Evolutionary conservation across 805 yeast genomes (phyloP).

Genomic region (Ogataea kodamae): DNA sequence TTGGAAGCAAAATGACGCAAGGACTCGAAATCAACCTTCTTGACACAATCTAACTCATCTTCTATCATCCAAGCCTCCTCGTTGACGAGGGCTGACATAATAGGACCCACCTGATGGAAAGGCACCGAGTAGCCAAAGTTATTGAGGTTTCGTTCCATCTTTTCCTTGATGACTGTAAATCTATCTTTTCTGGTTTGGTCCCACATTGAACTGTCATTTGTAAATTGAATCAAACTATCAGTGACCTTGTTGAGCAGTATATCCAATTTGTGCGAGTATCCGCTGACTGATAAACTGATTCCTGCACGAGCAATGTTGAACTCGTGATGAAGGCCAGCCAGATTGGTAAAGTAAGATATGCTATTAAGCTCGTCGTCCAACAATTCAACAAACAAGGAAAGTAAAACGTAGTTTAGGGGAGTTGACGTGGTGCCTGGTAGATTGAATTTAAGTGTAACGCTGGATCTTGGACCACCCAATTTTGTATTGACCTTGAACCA

Average conservation of each 20-base stretch:
- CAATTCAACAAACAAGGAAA: slow-evolving; percentile 64
- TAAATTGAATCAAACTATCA: slow-evolving; percentile 47
- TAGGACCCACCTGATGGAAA: slow-evolving; percentile 67
- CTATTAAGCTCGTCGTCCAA: slow-evolving; percentile 75
- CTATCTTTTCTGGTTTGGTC: slow-evolving; percentile 45
- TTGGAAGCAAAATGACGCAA: slow-evolving; percentile 43
- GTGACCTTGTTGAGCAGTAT: slow-evolving; percentile 60
- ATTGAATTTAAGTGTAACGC: slow-evolving; percentile 59
- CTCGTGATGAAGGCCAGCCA: slow-evolving; percentile 68
- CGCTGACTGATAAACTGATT: slow-evolving; percentile 60
- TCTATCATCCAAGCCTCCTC: slow-evolving; percentile 65
- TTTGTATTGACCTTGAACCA: slow-evolving; percentile 93
- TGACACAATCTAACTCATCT: slow-evolving; percentile 53
- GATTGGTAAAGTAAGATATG: slow-evolving; percentile 74
- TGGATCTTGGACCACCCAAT: slow-evolving; percentile 84
- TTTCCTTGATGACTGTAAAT: slow-evolving; percentile 65
- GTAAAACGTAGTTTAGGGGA: slow-evolving; percentile 53
- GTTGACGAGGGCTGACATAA: slow-evolving; percentile 60
- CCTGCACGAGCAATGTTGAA: slow-evolving; percentile 68
- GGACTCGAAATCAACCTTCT: slow-evolving; percentile 44
- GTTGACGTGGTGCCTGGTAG: slow-evolving; percentile 60
- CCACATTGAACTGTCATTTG: slow-evolving; percentile 27
- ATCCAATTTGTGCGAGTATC: slow-evolving; percentile 80
- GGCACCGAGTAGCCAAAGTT: slow-evolving; percentile 76
- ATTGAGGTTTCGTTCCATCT: slow-evolving; percentile 54